Evolutionary conservation across 2,329 filamentous ascomycete genomes (phyloP).

Genomic region (Fusarium penzigii): DNA sequence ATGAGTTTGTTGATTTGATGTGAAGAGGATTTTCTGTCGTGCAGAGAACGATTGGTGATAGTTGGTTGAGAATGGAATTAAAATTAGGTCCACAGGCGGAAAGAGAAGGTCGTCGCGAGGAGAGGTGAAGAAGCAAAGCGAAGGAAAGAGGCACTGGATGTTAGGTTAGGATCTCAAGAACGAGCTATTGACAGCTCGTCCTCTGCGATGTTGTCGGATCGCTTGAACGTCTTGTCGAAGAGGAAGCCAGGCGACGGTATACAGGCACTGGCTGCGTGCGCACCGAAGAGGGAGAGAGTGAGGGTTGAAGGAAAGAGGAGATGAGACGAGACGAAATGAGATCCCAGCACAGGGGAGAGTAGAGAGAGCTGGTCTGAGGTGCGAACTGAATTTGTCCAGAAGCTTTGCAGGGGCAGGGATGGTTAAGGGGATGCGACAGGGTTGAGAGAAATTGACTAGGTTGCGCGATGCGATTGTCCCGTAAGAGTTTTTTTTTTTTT

Average conservation of each 20-base stretch:
- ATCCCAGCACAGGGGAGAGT: slow-evolving; percentile 11
- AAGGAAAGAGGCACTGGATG: slow-evolving; percentile 23
- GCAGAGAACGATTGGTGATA: slow-evolving; percentile 24
- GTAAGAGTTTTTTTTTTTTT: background rate
- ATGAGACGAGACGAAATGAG: slow-evolving; percentile 14
- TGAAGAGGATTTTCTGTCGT: background rate
- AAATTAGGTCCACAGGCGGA: slow-evolving; percentile 22
- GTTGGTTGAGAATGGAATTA: slow-evolving; percentile 31
- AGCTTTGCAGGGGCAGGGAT: background rate
- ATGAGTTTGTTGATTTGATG: slow-evolving; percentile 15
- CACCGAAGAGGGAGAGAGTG: slow-evolving; percentile 21
- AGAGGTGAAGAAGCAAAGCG: slow-evolving; percentile 1
- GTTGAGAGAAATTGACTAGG: background rate
- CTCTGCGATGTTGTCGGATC: slow-evolving; percentile 26
- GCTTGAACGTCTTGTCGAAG: slow-evolving; percentile 19
- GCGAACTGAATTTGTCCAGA: slow-evolving; percentile 1
- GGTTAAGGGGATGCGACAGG: slow-evolving; percentile 5
- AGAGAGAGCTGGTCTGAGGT: slow-evolving; percentile 14
- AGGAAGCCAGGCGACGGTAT: slow-evolving; percentile 26
- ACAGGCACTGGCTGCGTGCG: slow-evolving; percentile 26
- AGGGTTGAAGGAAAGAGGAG: slow-evolving; percentile 9
- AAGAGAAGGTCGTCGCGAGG: slow-evolving; percentile 22
- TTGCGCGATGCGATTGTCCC: background rate
- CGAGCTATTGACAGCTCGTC: slow-evolving; percentile 23
- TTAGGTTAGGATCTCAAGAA: slow-evolving; percentile 16